Conservation (phyloP, 805 yeast genomes). For the Lachancea sp. region DNA sequence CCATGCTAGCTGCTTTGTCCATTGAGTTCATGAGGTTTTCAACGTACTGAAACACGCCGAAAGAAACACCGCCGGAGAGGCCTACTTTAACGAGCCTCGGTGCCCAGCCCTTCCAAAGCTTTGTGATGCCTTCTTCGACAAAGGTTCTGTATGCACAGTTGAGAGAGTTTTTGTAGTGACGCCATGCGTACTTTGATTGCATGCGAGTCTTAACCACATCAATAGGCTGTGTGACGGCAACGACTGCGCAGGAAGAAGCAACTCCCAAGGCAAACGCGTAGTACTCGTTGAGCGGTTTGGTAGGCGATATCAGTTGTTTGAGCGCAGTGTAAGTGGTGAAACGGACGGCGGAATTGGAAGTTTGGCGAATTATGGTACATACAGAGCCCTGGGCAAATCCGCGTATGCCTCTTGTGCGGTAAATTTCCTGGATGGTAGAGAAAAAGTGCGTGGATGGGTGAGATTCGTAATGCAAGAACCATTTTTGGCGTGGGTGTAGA, state of each 20-base stretch:
- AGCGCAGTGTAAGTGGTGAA: slow-evolving; percentile 76
- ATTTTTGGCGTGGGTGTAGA: slow-evolving; percentile 30
- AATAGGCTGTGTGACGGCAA: slow-evolving; percentile 76
- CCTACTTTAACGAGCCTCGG: slow-evolving; percentile 69
- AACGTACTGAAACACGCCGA: slow-evolving; percentile 54
- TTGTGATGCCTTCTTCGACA: slow-evolving; percentile 39
- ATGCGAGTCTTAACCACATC: slow-evolving; percentile 83
- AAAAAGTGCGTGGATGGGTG: slow-evolving; percentile 49
- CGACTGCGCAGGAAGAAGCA: slow-evolving; percentile 65
- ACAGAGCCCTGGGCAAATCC: slow-evolving; percentile 80
- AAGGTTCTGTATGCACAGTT: slow-evolving; percentile 47
- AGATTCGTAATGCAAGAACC: slow-evolving; percentile 37
- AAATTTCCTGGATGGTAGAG: slow-evolving; percentile 58
- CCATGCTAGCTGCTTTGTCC: slow-evolving; percentile 1
- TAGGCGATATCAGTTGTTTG: slow-evolving; percentile 56
- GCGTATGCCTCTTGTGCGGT: slow-evolving; percentile 58
- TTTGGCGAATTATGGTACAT: slow-evolving; percentile 79
- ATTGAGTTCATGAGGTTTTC: slow-evolving; percentile 34
- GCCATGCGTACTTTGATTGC: slow-evolving; percentile 67
- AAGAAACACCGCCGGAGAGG: slow-evolving; percentile 62
- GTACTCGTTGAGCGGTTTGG: slow-evolving; percentile 32
- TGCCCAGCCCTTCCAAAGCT: slow-evolving; percentile 52
- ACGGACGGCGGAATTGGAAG: slow-evolving; percentile 72
- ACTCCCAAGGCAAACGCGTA: slow-evolving; percentile 43
- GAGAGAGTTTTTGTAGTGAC: slow-evolving; percentile 53